Percentiles rank a stretch among this genome's conserved stretches.
These are phyloP conservation scores for Ogataea kodamae DNA, from an alignment of 805 yeast genomes.

Conservation along the genomic window DNA sequence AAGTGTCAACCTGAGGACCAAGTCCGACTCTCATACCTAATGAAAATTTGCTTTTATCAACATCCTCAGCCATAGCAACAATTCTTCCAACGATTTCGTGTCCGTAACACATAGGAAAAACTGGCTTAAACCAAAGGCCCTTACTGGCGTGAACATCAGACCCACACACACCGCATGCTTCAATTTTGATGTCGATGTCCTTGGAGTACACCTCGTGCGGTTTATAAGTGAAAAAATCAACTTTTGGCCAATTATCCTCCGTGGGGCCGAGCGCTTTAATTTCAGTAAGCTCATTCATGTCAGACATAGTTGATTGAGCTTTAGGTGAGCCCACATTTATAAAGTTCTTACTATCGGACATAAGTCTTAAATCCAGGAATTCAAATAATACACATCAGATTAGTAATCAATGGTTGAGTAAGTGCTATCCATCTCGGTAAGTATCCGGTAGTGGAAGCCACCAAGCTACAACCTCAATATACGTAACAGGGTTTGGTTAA, in stretches of 20 bases:
- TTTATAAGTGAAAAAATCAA: conserved; percentile 25
- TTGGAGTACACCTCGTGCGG: conserved; percentile 37
- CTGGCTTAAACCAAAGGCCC: conserved; percentile 44
- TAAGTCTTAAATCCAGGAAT: too few relatives aligned
- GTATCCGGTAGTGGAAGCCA: too few relatives aligned
- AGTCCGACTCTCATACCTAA: conserved; percentile 80
- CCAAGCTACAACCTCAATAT: too few relatives aligned
- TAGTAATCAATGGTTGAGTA: too few relatives aligned
- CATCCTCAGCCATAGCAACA: conserved; percentile 53
- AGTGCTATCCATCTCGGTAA: too few relatives aligned
- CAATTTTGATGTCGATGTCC: conserved; percentile 44
- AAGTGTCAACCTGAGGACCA: conserved; percentile 66
- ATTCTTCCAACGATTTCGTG: conserved; percentile 66
- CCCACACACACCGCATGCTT: conserved; percentile 55
- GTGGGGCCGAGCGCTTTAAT: conserved; percentile 10
- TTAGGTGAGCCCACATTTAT: too few relatives aligned
- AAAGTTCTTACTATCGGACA: too few relatives aligned
- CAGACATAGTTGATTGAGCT: too few relatives aligned
- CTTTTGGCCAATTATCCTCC: conserved; percentile 33
- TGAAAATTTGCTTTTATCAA: conserved; percentile 39
- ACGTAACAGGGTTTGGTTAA: too few relatives aligned
- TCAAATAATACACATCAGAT: too few relatives aligned
- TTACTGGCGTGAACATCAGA: conserved; percentile 52
- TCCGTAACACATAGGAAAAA: conserved; percentile 42
- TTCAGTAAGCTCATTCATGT: conserved; percentile 4